phyloP scores from a whole-genome alignment of 768 basidiomycete species.

The Leccinum fibrillosum region DNA sequence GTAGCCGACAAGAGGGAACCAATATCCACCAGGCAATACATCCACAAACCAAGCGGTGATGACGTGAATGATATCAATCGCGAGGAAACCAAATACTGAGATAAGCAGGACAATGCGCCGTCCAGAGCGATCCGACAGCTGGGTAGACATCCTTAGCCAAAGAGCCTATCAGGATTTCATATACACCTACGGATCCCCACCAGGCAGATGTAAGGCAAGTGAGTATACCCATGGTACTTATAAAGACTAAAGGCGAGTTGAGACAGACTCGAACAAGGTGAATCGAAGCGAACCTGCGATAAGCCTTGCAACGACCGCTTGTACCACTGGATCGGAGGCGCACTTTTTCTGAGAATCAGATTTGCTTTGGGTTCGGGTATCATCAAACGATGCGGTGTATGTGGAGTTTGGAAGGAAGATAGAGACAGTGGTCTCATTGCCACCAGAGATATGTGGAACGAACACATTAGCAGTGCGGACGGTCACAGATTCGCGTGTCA shows the following conservation, averaged over 20 bases:
- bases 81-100: conserved; percentile 55
- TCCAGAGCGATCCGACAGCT: conserved; percentile 79
- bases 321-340: conserved; percentile 66
- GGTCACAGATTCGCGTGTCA: background rate
- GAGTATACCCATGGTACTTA: conserved; percentile 65
- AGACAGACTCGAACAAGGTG: background rate
- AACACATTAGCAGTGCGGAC: background rate
- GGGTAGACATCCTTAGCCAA: background rate
- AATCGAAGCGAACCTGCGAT: conserved; percentile 47
- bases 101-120: conserved; percentile 63
- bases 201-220: conserved; percentile 77
- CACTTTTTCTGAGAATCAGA: conserved; percentile 37
- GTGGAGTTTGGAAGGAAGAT: conserved; percentile 3
- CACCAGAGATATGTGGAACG: background rate
- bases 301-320: conserved; percentile 65
- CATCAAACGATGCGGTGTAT: background rate
- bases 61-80: conserved; percentile 65
- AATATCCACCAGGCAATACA: conserved; percentile 74
- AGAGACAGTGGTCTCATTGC: background rate
- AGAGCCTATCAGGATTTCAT: background rate
- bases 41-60: conserved; percentile 57
- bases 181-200: conserved; percentile 73
- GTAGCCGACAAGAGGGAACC: conserved; percentile 68
- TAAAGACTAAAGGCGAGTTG: conserved; percentile 46
- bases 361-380: background rate